Conservation (phyloP, 306 rosid species). For the Argentina anserina region DNA sequence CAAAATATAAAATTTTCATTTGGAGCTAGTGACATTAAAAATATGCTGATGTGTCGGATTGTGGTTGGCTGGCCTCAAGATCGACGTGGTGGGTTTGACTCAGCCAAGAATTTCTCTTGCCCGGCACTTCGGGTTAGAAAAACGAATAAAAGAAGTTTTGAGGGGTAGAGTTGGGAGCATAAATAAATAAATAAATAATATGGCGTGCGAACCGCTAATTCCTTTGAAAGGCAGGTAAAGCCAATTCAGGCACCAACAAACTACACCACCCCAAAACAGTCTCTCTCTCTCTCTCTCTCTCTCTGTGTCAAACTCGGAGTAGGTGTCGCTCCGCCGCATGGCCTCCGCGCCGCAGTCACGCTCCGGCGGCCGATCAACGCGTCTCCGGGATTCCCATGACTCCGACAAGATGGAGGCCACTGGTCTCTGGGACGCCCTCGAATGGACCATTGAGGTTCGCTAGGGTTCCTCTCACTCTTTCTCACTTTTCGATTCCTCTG, state of each 20-base stretch:
- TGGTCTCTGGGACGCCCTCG: constrained; percentile 79
- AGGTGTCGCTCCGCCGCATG: constrained; percentile 50
- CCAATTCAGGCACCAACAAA: background rate
- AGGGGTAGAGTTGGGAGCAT: too few species aligned
- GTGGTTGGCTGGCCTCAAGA: too few species aligned
- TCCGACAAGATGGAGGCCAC: constrained; percentile 66
- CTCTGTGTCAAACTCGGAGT: constrained; percentile 9
- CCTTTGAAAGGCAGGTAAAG: constrained; percentile 1
- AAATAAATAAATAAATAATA: background rate
- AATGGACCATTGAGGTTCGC: constrained; percentile 90
- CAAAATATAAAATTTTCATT: too few species aligned
- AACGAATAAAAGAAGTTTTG: too few species aligned
- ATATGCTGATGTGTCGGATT: too few species aligned
- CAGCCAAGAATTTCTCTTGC: too few species aligned
- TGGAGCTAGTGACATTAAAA: too few species aligned
- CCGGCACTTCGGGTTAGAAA: too few species aligned
- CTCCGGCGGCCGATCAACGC: constrained; percentile 41
- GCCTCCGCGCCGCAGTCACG: constrained; percentile 47
- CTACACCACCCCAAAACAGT: background rate
- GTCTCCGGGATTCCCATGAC: constrained; percentile 57
- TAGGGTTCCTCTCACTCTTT: constrained; percentile 13
- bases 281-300: background rate
- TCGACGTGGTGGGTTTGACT: too few species aligned
- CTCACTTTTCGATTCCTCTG: background rate
- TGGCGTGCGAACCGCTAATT: background rate